These are phyloP conservation scores for Tricholoma sp. DNA, from an alignment of 768 basidiomycete species.

Conservation along the genomic window DNA sequence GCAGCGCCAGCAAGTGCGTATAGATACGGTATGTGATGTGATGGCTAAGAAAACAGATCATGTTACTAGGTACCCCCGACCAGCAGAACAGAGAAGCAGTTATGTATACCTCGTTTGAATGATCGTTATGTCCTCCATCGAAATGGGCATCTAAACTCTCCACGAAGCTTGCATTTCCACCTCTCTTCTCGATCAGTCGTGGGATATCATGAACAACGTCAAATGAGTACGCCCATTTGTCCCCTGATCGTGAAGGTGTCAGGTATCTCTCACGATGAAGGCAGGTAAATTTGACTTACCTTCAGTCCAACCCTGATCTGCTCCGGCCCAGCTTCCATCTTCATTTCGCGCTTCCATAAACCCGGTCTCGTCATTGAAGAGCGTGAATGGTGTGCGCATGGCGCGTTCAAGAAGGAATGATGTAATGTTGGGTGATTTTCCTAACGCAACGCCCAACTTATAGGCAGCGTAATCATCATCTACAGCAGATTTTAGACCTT, in stretches of 20 bases:
- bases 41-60: slow-evolving; percentile 43
- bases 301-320: slow-evolving; percentile 75
- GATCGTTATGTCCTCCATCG: slow-evolving; percentile 68
- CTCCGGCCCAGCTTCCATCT: slow-evolving; percentile 69
- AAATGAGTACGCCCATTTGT: slow-evolving; percentile 68
- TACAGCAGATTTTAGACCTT: slow-evolving; percentile 18
- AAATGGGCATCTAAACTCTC: slow-evolving; percentile 58
- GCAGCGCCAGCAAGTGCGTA: slow-evolving; percentile 72
- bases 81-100: background rate
- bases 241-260: slow-evolving; percentile 22
- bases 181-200: slow-evolving; percentile 54
- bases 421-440: slow-evolving; percentile 42
- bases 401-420: slow-evolving; percentile 53
- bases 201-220: slow-evolving; percentile 71
- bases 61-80: background rate
- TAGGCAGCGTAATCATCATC: slow-evolving; percentile 78
- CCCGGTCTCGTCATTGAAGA: slow-evolving; percentile 66
- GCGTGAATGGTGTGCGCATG: slow-evolving; percentile 47
- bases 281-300: slow-evolving; percentile 30
- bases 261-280: background rate
- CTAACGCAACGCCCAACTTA: slow-evolving; percentile 51
- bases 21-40: slow-evolving; percentile 83
- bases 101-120: slow-evolving; percentile 69
- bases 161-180: slow-evolving; percentile 64
- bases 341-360: slow-evolving; percentile 80